Evolutionary conservation across 352 stramenopile genomes (phyloP), one percentile per base, ranked within the genome.

Genomic region (Globisporangium megalacanthum): DNA sequence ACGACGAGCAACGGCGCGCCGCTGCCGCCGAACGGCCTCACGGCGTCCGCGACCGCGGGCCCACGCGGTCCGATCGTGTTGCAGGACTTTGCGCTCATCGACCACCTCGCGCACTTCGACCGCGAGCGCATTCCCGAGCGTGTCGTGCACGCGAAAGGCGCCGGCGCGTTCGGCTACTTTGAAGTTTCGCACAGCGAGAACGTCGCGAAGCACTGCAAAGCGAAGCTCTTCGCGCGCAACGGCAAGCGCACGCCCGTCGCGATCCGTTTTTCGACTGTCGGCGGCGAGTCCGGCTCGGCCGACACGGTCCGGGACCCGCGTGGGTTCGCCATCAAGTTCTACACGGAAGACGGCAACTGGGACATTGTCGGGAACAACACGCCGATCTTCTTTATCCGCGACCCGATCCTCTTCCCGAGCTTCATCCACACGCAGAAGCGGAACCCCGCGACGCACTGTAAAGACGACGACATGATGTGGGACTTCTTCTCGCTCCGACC

Each of bases 371-470:
- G 88, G 31, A 97, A 97, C 77, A 97, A 97, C 71, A 97, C 89
- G 55, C 92, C 92, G 11, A 89, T 98, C 44, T 98, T 98, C 66
- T 97, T 97, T 66, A 92, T 97, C 60, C 79, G 91, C n/a, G 91
- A 97, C 64, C 80, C 90, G 10, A 92, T 96, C 36, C 73, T 97
- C 22, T 97, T 97, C 64, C 91, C 91, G 13, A 89, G 83, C 63
- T 96, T 97, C 68, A 97, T 97, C 62, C 91, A 97, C 72, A 96
- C 90, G 51, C 89, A 96, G 68, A 97, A 97, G 72, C 79, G 89
- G 41, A 84, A 97, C 65, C 86, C 91, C n/a, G 66, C 69, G 54
- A 96, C 83, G 29, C 85, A 97, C 64, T 65, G 94, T 31, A 90
- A 94, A 50, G 82, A 96, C 49, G 68, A 71, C 41, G 75, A 97